Evolutionary conservation across 2,329 filamentous ascomycete species (phyloP).

Genomic region (Aureobasidium zeae): DNA sequence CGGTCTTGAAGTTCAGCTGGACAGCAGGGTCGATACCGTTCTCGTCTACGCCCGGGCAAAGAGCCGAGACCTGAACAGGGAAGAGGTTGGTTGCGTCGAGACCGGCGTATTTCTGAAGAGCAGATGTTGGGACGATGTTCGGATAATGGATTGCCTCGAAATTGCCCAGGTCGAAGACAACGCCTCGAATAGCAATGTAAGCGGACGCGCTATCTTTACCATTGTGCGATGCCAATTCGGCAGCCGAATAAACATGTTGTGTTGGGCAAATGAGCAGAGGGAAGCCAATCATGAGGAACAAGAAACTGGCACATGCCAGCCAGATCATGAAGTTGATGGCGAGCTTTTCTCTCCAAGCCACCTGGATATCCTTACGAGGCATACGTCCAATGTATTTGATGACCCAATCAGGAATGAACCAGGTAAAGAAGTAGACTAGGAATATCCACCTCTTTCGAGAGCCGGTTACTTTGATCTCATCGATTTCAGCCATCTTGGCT

Average conservation of each 20-base stretch:
- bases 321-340: slow-evolving; percentile 98
- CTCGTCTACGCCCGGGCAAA: slow-evolving; percentile 68
- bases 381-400: slow-evolving; percentile 72
- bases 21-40: slow-evolving; percentile 62
- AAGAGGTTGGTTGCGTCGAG: slow-evolving; percentile 81
- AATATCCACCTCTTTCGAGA: slow-evolving; percentile 88
- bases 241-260: slow-evolving; percentile 74
- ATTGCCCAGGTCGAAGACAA: slow-evolving; percentile 71
- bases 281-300: slow-evolving; percentile 76
- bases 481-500: slow-evolving; percentile 80
- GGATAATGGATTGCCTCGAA: slow-evolving; percentile 77
- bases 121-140: slow-evolving; percentile 49
- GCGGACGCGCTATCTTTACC: slow-evolving; percentile 57
- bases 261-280: slow-evolving; percentile 82
- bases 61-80: slow-evolving; percentile 84
- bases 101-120: slow-evolving; percentile 73
- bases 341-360: slow-evolving; percentile 93
- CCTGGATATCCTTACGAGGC: slow-evolving; percentile 81
- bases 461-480: slow-evolving; percentile 66
- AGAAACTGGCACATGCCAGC: slow-evolving; percentile 65
- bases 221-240: slow-evolving; percentile 64
- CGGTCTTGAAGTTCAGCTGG: slow-evolving; percentile 71
- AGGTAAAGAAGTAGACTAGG: slow-evolving; percentile 74
- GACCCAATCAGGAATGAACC: slow-evolving; percentile 74
- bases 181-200: slow-evolving; percentile 75